phyloP scores from a whole-genome alignment of 371 early-diverging fungal genomes.

The Nematocida ausubeli region DNA sequence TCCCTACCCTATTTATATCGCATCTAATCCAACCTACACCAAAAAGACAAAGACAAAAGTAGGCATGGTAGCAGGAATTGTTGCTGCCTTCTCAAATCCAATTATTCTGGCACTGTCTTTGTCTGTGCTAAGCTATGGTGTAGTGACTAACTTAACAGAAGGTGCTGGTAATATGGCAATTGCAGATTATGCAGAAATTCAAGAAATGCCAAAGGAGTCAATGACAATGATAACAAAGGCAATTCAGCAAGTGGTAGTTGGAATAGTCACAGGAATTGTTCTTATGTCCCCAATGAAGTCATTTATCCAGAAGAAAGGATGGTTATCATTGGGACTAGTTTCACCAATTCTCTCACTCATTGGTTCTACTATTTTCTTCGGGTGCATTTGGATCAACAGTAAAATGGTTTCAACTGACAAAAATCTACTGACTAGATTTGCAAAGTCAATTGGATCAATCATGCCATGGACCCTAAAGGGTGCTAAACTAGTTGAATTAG shows the following conservation, averaged over 20 bases:
- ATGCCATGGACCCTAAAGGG: neutral
- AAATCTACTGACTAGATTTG: neutral
- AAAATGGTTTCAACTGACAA: neutral
- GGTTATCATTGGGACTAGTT: conserved; percentile 62
- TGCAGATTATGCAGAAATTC: neutral
- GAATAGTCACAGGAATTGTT: conserved; percentile 59
- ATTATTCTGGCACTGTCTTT: conserved; percentile 64
- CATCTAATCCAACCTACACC: conserved; percentile 34
- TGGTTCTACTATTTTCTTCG: conserved; percentile 22
- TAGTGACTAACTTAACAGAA: conserved; percentile 65
- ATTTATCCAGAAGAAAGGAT: conserved; percentile 63
- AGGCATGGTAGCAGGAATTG: conserved; percentile 62
- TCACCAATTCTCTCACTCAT: conserved; percentile 59
- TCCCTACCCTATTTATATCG: conserved; percentile 57
- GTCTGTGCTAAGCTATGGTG: conserved; percentile 66
- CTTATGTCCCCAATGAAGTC: conserved; percentile 63
- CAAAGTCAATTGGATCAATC: neutral
- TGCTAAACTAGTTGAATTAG: neutral
- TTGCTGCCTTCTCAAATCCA: conserved; percentile 61
- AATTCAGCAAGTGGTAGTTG: conserved; percentile 61
- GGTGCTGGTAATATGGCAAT: conserved; percentile 60
- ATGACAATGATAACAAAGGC: conserved; percentile 50
- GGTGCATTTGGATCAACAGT: conserved; percentile 13
- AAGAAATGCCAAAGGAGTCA: conserved; percentile 29
- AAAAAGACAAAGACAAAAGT: conserved; percentile 62